Conservation (phyloP, 768 basidiomycete species). For the Pholiota molesta region DNA sequence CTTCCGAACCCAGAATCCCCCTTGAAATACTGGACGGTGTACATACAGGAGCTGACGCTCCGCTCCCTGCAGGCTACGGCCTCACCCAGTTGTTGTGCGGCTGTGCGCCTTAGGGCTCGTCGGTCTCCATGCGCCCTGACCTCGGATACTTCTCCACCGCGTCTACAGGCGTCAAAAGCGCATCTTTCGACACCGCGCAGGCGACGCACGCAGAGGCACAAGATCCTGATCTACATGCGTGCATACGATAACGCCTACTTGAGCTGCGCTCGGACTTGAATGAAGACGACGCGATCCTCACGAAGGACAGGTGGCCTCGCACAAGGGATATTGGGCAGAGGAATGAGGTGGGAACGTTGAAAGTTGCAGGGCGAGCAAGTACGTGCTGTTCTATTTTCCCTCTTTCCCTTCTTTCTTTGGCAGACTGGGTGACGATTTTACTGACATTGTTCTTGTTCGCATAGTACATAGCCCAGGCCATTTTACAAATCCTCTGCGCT, state of each 20-base stretch:
- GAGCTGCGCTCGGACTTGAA: constrained; percentile 93
- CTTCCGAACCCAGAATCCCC: no score
- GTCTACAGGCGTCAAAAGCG: no score
- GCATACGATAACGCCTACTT: no score
- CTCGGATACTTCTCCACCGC: constrained; percentile 81
- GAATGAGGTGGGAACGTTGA: constrained; percentile 87
- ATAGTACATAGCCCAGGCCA: constrained; percentile 93
- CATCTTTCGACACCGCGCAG: no score
- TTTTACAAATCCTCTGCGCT: no score
- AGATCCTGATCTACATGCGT: constrained; percentile 81
- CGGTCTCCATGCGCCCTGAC: constrained; percentile 76
- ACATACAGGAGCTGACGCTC: no score
- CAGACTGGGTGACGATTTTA: no score
- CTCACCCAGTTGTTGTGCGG: no score
- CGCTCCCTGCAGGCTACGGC: no score
- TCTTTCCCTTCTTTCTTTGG: background rate
- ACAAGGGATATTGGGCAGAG: constrained; percentile 91
- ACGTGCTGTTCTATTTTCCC: background rate
- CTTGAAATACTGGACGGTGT: no score
- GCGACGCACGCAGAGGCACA: constrained; percentile 59
- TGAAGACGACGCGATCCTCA: constrained; percentile 73
- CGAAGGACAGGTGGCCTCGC: constrained; percentile 83
- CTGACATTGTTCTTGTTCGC: background rate
- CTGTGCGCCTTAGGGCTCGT: constrained; percentile 65
- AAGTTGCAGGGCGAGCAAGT: constrained; percentile 83